Evolutionary conservation across 345 rosid species (phyloP).

Genomic region (Acer campestre): DNA sequence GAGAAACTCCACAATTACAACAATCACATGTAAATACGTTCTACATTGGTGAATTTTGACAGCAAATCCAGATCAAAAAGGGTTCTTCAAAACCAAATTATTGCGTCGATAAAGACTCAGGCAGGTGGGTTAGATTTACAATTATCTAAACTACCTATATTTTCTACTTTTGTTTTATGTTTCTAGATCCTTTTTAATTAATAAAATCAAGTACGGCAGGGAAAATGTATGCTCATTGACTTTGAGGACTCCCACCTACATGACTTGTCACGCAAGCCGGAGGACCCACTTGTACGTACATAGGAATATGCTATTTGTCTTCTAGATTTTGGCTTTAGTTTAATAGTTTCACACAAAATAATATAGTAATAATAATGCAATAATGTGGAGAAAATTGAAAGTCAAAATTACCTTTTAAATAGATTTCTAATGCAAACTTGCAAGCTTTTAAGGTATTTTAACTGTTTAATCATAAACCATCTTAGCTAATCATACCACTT

Average conservation of each 20-base stretch:
- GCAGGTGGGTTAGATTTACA: background rate
- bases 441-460: no score
- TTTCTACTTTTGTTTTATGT: background rate
- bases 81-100: background rate
- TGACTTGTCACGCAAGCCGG: background rate
- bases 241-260: background rate
- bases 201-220: background rate
- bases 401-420: background rate
- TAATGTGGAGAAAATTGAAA: background rate
- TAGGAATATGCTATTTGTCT: background rate
- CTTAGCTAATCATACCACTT: no score
- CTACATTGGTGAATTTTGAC: background rate
- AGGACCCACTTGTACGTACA: background rate
- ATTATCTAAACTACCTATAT: background rate
- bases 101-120: background rate
- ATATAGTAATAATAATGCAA: no score
- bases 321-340: background rate
- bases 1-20: background rate
- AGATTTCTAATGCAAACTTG: background rate
- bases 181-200: background rate
- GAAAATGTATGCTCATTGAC: background rate
- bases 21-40: conserved; percentile 3
- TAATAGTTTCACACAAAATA: background rate
- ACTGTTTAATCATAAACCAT: no score
- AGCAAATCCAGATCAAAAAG: background rate